Evolutionary conservation across 768 basidiomycete species (phyloP).

Genomic region (Calocybe cyanea): DNA sequence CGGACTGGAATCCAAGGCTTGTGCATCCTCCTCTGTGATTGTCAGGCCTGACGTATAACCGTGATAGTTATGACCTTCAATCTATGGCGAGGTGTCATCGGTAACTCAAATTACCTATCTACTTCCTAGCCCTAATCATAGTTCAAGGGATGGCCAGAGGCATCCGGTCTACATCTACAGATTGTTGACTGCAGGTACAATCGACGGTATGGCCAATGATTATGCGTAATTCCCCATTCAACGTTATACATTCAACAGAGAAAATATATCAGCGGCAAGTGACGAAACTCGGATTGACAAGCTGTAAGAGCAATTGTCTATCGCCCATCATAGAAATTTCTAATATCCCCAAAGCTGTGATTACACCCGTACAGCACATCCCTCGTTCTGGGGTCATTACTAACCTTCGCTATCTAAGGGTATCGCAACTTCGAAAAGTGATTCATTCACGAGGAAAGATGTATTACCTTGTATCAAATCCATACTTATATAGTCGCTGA

Average conservation of each 20-base stretch:
- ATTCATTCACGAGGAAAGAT: constrained; percentile 85
- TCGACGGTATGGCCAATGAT: constrained; percentile 59
- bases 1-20: constrained; percentile 92
- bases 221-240: neutral
- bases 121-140: constrained; percentile 9
- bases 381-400: neutral
- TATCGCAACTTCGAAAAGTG: constrained; percentile 54
- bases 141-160: constrained; percentile 86
- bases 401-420: constrained; percentile 23
- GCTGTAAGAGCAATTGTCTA: constrained; percentile 63
- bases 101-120: constrained; percentile 30
- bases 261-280: constrained; percentile 94
- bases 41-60: neutral
- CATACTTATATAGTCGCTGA: neutral
- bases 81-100: constrained; percentile 97
- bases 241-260: constrained; percentile 38
- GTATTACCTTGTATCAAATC: constrained; percentile 42
- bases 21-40: neutral
- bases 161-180: constrained; percentile 87
- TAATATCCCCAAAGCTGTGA: constrained; percentile 47
- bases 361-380: constrained; percentile 52
- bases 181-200: constrained; percentile 81
- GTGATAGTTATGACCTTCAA: constrained; percentile 78
- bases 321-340: neutral
- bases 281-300: constrained; percentile 87